Conservation (phyloP, 108 stramenopile species). For the Cyclostephanos tholiformis region DNA sequence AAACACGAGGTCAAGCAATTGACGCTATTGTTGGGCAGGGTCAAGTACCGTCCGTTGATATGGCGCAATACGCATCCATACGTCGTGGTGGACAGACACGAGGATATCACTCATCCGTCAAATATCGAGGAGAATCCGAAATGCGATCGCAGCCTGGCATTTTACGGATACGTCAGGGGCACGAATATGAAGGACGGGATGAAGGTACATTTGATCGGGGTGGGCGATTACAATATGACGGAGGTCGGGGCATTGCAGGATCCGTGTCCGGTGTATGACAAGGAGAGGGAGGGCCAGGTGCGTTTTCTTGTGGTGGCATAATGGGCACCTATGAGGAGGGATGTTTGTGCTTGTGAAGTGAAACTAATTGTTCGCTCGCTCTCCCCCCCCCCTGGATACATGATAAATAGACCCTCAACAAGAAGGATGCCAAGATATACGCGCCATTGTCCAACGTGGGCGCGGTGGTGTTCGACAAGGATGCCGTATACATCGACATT, state of each 20-base stretch:
- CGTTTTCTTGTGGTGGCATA: no score
- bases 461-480: constrained; percentile 90
- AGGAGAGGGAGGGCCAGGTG: constrained; percentile 70
- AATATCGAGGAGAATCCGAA: constrained; percentile 77
- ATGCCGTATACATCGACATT: constrained; percentile 98
- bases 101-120: constrained; percentile 87
- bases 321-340: no score
- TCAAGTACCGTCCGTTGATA: constrained; percentile 95
- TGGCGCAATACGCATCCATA: constrained; percentile 99
- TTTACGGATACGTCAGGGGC: constrained; percentile 97
- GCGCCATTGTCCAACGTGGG: constrained; percentile 96
- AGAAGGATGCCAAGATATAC: constrained; percentile 92
- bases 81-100: constrained; percentile 93
- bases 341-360: no score
- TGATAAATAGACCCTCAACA: constrained; percentile 76
- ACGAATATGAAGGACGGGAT: constrained; percentile 86
- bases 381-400: neutral
- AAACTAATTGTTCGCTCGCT: neutral
- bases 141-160: constrained; percentile 82
- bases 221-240: constrained; percentile 89
- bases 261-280: constrained; percentile 81
- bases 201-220: constrained; percentile 95
- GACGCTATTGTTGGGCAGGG: constrained; percentile 81
- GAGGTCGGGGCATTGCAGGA: constrained; percentile 79
- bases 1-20: constrained; percentile 95